phyloP scores from a whole-genome alignment of 345 rosid species.

The Reutealis trisperma region DNA sequence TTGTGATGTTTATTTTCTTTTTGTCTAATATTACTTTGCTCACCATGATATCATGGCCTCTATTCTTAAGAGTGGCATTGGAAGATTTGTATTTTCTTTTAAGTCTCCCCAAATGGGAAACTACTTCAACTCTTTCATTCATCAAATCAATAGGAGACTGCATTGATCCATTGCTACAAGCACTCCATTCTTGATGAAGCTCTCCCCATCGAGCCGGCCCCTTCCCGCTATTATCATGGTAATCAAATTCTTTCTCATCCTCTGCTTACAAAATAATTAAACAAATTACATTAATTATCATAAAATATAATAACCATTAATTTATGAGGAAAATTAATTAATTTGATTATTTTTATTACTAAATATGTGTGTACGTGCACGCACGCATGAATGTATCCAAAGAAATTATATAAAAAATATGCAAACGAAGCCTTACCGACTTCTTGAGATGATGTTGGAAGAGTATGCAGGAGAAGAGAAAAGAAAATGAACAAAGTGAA shows the following conservation, averaged over 20 bases:
- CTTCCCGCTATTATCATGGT: slow-evolving; percentile 24
- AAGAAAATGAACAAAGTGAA: slow-evolving; percentile 29
- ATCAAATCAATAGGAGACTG: slow-evolving; percentile 86
- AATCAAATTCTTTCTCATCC: slow-evolving; percentile 66
- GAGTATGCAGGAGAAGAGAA: slow-evolving; percentile 18
- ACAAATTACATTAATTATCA: too few relatives aligned
- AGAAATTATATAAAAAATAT: neutral
- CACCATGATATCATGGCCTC: slow-evolving; percentile 94
- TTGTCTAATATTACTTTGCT: neutral
- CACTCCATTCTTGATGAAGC: slow-evolving; percentile 56
- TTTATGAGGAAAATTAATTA: too few relatives aligned
- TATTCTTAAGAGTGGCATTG: slow-evolving; percentile 61
- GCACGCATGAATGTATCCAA: neutral
- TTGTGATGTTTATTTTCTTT: neutral
- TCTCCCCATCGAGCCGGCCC: slow-evolving; percentile 82
- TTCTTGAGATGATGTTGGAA: slow-evolving; percentile 36
- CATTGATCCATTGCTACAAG: slow-evolving; percentile 65
- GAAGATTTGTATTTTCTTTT: slow-evolving; percentile 50
- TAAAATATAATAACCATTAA: too few relatives aligned
- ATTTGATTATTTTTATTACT: too few relatives aligned
- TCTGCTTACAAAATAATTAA: slow-evolving; percentile 36
- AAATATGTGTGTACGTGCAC: too few relatives aligned
- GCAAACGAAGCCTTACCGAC: slow-evolving; percentile 35
- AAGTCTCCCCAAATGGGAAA: slow-evolving; percentile 52
- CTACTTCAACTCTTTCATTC: slow-evolving; percentile 50